Evolutionary conservation across 2,329 filamentous ascomycete species (phyloP), one percentile per base, ranked within the genome.

Genomic region (Helotiales sp.): DNA sequence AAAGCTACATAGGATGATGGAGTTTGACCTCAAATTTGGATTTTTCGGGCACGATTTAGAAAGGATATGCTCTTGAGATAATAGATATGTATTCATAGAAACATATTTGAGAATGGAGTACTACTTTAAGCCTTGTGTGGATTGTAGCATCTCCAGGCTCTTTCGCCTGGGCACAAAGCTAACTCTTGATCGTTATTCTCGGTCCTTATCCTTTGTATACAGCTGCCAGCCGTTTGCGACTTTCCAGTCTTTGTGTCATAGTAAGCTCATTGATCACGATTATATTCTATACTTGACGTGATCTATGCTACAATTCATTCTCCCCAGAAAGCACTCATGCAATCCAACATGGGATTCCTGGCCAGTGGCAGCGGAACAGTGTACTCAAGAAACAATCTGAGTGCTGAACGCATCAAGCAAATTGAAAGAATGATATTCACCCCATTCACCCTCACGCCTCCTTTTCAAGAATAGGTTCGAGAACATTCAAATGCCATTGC

Each of bases 1-100:
- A 54, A 60, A 13, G 5, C 50, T 17, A 60, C 58, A 36, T 59
- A 40, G 33, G 24, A 44, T 44, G 40, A 13, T 1, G 40, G 8
- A 27, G 4, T 15, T 34, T 34, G 31, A 5, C 31, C 4, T 15
- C 10, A 15, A 34, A 5, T 34, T 12, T 34, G 31, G 12, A 34
- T 34, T 13, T 34, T n/a, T n/a, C n/a, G n/a, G n/a, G n/a, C n/a
- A n/a, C n/a, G n/a, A n/a, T n/a, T n/a, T n/a, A n/a, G n/a, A n/a
- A n/a, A n/a, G n/a, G n/a, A n/a, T n/a, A n/a, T n/a, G n/a, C n/a
- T n/a, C n/a, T n/a, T n/a, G n/a, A 34, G 12, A 34, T 15, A 34
- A 10, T 12, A 15, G 10, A 34, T 34, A 10, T 34, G 31, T 5
- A 12, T 10, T 13, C 10, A 34, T 13, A 34, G 31, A 5, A 5